These are phyloP conservation scores for Populus alba DNA, from an alignment of 345 rosid genomes.

Conservation along the genomic window DNA sequence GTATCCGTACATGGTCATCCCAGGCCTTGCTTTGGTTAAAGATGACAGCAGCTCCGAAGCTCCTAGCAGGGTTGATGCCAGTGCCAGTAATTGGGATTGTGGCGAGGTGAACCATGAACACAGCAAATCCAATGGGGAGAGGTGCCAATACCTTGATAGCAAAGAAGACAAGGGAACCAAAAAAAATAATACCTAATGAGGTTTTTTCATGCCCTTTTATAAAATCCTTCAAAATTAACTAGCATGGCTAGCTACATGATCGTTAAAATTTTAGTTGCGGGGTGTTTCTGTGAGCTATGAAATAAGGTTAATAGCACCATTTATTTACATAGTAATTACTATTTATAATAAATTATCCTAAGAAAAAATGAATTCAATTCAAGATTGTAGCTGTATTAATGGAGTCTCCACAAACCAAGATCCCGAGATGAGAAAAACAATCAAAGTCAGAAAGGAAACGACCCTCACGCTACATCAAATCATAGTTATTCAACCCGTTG, in stretches of 20 bases:
- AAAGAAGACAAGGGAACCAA: not conserved
- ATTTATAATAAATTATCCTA: too few species aligned
- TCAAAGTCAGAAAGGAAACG: slow-evolving; percentile 6
- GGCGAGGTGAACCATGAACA: slow-evolving; percentile 93
- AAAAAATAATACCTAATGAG: not conserved
- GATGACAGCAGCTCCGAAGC: slow-evolving; percentile 94
- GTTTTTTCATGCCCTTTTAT: too few species aligned
- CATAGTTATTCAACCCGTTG: too few species aligned
- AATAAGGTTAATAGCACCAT: too few species aligned
- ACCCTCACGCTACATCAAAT: not conserved
- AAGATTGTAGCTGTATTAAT: not conserved
- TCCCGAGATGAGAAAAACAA: not conserved
- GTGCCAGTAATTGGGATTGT: slow-evolving; percentile 93
- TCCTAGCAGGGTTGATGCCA: slow-evolving; percentile 95
- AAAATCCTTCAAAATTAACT: too few species aligned
- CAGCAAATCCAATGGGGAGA: slow-evolving; percentile 93
- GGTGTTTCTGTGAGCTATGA: too few species aligned
- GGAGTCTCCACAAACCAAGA: not conserved
- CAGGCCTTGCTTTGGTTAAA: slow-evolving; percentile 72
- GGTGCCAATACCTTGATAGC: slow-evolving; percentile 84
- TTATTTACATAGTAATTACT: too few species aligned
- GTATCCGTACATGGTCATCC: slow-evolving; percentile 72
- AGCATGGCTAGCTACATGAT: too few species aligned
- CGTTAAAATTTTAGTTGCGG: too few species aligned
- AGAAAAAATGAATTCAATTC: too few species aligned